Base-by-base conservation (phyloP, 768 basidiomycete species). In the Suillus clintonianus region DNA sequence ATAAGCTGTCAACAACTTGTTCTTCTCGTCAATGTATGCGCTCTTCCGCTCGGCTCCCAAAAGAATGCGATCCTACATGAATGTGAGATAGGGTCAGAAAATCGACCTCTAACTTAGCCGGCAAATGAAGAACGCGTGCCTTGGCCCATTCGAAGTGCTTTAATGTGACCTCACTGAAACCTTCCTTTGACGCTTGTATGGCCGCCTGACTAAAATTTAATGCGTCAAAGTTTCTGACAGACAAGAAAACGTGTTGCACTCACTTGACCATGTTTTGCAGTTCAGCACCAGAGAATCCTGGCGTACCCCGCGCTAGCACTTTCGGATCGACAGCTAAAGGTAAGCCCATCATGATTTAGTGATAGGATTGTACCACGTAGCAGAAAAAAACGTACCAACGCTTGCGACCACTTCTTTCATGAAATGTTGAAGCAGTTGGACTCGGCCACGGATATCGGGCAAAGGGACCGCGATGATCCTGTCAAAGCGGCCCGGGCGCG, bases 71-170 rank as follows among this genome's bases (percentile, higher is more conserved):
- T 97, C 94, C 91, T 89, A 68, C 30, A 51, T n/a, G 15, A 8
- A 47, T n/a, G 43, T 42, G 41, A 36, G 42, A 51, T n/a, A 24
- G 30, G 11, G 42, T 64, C 59, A 30, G 59, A 54, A 19, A 36
- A 5, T 48, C 39, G 11, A 10, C 30, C 17, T 47, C 32, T 19
- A 53, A 13, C 10, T n/a, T 55, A 61, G 17, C 36, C 34, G 6
- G 11, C 42, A 27, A 45, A 19, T 13, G 32, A 27, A 64, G 9
- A 30, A 50, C 37, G 15, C n/a, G 59, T 64, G 92, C 94, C 83
- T 94, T 97, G 14, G 97, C 97, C 97, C 97, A 99, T 80, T 99
- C 97, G 73, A 99, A 92, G 74, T 99, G 95, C 66, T 83, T 87
- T 64, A 92, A 75, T 27, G 77, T 78, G 7, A 99, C 95, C 65